phyloP scores from a whole-genome alignment of 2,329 filamentous ascomycete species.

The Biscogniauxia sp. region DNA sequence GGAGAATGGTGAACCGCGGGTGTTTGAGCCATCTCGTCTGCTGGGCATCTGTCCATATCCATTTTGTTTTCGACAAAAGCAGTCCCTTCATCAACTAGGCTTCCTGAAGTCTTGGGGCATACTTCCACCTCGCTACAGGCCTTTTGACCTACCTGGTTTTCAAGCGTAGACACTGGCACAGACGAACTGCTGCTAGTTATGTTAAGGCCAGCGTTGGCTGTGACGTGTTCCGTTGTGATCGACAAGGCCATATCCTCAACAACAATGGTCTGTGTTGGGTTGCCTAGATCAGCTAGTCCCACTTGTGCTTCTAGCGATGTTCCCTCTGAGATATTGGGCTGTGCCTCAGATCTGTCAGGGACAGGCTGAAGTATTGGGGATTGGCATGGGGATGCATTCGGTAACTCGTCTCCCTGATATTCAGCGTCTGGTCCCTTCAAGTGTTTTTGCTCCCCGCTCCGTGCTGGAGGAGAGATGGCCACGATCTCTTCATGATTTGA shows the following conservation, averaged over 20 bases:
- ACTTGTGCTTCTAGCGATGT: neutral
- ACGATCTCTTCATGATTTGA: conserved; percentile 8
- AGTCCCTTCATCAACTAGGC: conserved; percentile 19
- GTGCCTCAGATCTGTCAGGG: neutral
- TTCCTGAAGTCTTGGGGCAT: neutral
- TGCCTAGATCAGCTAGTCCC: neutral
- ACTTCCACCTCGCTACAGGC: neutral
- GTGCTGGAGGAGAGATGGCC: neutral
- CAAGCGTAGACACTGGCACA: neutral
- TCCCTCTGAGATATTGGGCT: neutral
- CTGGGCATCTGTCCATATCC: conserved; percentile 11
- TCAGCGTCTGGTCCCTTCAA: neutral
- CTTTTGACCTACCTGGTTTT: neutral
- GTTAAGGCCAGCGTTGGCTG: neutral
- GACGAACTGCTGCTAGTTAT: neutral
- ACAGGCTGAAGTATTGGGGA: neutral
- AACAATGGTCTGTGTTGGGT: neutral
- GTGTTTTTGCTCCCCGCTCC: conserved; percentile 1
- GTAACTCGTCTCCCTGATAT: neutral
- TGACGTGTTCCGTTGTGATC: neutral
- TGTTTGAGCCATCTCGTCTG: neutral
- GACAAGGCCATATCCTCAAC: neutral
- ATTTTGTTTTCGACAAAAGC: conserved; percentile 24
- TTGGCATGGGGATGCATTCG: neutral
- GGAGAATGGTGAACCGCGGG: neutral